Conservation (phyloP, 257 asterid species). For the Gardenia jasminoides region DNA sequence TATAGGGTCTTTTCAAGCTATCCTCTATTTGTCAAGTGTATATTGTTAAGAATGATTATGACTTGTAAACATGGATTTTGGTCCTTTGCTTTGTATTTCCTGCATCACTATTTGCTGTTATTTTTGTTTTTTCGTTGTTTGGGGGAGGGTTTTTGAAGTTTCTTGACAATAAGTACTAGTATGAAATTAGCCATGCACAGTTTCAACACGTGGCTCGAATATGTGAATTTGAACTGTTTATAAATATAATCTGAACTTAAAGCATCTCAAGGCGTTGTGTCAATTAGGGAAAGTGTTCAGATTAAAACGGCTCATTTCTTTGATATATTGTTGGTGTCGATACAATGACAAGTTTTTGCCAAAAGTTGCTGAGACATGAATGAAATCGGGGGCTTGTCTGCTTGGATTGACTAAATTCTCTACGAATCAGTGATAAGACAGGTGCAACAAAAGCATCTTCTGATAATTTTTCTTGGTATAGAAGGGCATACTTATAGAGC, state of each 20-base stretch:
- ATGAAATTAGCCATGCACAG: no score
- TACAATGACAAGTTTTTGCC: neutral
- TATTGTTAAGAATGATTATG: neutral
- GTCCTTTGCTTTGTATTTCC: neutral
- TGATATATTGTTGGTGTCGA: neutral
- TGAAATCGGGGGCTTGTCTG: neutral
- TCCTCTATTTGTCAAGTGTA: constrained; percentile 15
- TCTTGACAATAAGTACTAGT: neutral
- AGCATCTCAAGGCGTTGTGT: neutral
- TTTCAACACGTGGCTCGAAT: neutral
- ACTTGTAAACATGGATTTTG: constrained; percentile 1
- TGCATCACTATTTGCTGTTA: neutral
- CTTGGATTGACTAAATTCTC: neutral
- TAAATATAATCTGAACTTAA: neutral
- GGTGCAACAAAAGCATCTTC: neutral
- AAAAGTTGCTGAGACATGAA: neutral
- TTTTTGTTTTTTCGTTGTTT: no score
- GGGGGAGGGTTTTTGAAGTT: neutral
- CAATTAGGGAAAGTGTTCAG: neutral
- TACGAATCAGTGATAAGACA: neutral
- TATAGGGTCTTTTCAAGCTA: neutral
- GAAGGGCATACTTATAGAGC: neutral
- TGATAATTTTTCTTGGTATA: neutral
- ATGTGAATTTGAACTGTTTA: neutral
- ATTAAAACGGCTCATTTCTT: neutral